phyloP scores from a whole-genome alignment of 805 yeast species.

The Candida xyloterini region DNA sequence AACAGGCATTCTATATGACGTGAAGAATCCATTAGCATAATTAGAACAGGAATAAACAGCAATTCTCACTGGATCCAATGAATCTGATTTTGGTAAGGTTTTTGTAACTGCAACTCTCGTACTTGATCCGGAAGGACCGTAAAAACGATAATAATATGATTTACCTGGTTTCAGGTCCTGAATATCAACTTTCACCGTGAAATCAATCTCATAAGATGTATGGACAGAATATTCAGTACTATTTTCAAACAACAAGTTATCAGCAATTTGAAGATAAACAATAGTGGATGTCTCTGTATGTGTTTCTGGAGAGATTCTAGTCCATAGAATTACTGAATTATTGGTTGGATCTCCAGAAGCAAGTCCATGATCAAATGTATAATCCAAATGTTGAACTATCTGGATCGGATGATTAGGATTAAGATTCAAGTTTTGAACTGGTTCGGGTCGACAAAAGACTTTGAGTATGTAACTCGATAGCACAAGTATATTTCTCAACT shows the following conservation, averaged over 20 bases:
- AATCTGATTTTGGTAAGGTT: slow-evolving; percentile 20
- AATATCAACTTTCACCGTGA: slow-evolving; percentile 23
- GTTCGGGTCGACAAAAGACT: background rate
- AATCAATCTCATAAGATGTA: slow-evolving; percentile 19
- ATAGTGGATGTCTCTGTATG: background rate
- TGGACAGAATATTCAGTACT: slow-evolving; percentile 2
- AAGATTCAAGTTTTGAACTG: background rate
- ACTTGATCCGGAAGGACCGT: slow-evolving; percentile 3
- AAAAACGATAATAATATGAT: slow-evolving; percentile 22
- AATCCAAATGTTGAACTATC: background rate
- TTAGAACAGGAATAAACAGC: slow-evolving; percentile 28
- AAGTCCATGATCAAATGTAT: slow-evolving; percentile 21
- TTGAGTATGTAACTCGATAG: too few relatives aligned
- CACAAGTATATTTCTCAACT: too few relatives aligned
- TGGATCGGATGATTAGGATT: background rate
- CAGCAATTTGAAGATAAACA: slow-evolving; percentile 7
- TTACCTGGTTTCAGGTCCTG: slow-evolving; percentile 16
- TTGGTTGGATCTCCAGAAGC: slow-evolving; percentile 27
- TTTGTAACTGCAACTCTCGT: slow-evolving; percentile 20
- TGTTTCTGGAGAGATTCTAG: slow-evolving; percentile 19
- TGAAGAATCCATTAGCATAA: slow-evolving; percentile 26
- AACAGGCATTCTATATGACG: slow-evolving; percentile 22
- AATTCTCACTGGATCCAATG: slow-evolving; percentile 12
- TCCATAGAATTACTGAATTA: slow-evolving; percentile 25
- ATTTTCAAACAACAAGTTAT: slow-evolving; percentile 7